Evolutionary conservation across 768 basidiomycete genomes (phyloP).

Genomic region (Crepidotus variabilis): DNA sequence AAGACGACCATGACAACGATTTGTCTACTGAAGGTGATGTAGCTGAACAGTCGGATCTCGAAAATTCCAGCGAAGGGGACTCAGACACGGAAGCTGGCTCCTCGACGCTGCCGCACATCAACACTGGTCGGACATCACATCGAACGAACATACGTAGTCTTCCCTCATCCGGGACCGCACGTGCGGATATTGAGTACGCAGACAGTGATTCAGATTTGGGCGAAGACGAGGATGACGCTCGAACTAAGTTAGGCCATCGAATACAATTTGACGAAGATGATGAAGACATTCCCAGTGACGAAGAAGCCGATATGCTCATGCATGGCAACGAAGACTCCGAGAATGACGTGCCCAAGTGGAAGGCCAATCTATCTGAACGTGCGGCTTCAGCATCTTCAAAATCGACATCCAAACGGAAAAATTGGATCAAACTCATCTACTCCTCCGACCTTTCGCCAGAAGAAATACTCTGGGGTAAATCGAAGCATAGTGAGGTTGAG

Average conservation of each 20-base stretch:
- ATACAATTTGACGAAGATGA: slow-evolving; percentile 46
- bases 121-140: slow-evolving; percentile 48
- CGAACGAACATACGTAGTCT: slow-evolving; percentile 43
- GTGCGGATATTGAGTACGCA: slow-evolving; percentile 57
- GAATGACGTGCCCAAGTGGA: slow-evolving; percentile 62
- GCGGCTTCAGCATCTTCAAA: slow-evolving; percentile 40
- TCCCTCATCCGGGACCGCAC: slow-evolving; percentile 31
- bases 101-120: slow-evolving; percentile 25
- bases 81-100: slow-evolving; percentile 30
- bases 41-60: slow-evolving; percentile 19
- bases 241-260: slow-evolving; percentile 16
- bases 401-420: slow-evolving; percentile 42
- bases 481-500: slow-evolving; percentile 21
- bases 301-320: slow-evolving; percentile 36
- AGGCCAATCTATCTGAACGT: slow-evolving; percentile 51
- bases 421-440: slow-evolving; percentile 90
- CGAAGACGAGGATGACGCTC: slow-evolving; percentile 36
- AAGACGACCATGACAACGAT: slow-evolving; percentile 22
- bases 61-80: slow-evolving; percentile 19
- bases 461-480: slow-evolving; percentile 52
- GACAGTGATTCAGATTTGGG: slow-evolving; percentile 77
- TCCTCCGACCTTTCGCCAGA: slow-evolving; percentile 61
- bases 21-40: slow-evolving; percentile 30
- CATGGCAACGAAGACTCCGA: slow-evolving; percentile 43
- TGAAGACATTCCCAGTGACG: slow-evolving; percentile 40